Conservation (phyloP, 1,284 basidiomycete species). For the Ganoderma lingzhi region DNA sequence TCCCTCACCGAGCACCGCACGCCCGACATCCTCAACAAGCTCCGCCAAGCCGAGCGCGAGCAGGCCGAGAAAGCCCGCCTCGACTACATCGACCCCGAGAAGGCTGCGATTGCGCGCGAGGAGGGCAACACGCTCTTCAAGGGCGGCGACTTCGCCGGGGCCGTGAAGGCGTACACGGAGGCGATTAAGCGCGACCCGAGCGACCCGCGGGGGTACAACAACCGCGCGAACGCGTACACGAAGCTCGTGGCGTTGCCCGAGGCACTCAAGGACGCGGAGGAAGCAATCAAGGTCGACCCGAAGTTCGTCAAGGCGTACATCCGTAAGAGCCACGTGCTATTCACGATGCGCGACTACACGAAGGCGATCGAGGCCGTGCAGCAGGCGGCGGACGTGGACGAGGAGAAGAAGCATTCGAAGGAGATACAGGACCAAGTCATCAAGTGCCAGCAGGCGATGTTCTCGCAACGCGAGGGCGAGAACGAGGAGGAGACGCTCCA, state of each 20-base stretch:
- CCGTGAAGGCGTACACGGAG: slow-evolving; percentile 94
- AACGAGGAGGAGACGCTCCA: slow-evolving; percentile 93
- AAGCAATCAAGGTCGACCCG: slow-evolving; percentile 93
- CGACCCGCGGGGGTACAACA: slow-evolving; percentile 95
- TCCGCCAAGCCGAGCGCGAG: slow-evolving; percentile 85
- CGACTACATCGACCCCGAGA: slow-evolving; percentile 91
- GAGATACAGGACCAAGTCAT: slow-evolving; percentile 85
- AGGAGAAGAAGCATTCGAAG: slow-evolving; percentile 77
- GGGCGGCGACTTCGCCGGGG: slow-evolving; percentile 88
- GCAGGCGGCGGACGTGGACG: slow-evolving; percentile 78
- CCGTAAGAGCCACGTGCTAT: slow-evolving; percentile 90
- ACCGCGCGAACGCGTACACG: slow-evolving; percentile 96
- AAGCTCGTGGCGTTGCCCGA: slow-evolving; percentile 95
- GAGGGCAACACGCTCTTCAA: slow-evolving; percentile 96
- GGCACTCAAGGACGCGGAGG: slow-evolving; percentile 94
- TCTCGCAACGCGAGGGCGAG: slow-evolving; percentile 85
- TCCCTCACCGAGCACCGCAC: slow-evolving; percentile 98
- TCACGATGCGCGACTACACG: slow-evolving; percentile 92
- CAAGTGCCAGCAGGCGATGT: slow-evolving; percentile 86
- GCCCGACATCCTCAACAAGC: slow-evolving; percentile 90
- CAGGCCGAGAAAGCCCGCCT: slow-evolving; percentile 82
- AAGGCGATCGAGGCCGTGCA: slow-evolving; percentile 87
- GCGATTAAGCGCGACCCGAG: slow-evolving; percentile 95
- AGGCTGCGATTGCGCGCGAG: slow-evolving; percentile 87
- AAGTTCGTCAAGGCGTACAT: slow-evolving; percentile 96